phyloP scores from a whole-genome alignment of 2,329 filamentous ascomycete species.

The Cladosporium colombiae region DNA sequence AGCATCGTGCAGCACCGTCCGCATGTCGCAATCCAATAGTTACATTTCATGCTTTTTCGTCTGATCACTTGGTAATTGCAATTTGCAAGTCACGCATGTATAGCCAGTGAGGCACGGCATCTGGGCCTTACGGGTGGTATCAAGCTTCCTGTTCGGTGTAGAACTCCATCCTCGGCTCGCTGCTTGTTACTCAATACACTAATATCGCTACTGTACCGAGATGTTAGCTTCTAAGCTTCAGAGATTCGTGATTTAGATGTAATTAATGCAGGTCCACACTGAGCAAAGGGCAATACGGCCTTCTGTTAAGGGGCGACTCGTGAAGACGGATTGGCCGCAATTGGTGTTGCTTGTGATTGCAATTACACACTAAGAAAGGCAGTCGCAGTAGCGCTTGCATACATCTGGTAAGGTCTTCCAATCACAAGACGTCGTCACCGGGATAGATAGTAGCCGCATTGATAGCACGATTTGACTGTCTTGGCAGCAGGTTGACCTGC shows the following conservation, averaged over 20 bases:
- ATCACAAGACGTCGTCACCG: background rate
- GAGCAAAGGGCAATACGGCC: background rate
- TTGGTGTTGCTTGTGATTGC: slow-evolving; percentile 9
- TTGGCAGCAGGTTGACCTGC: slow-evolving; percentile 10
- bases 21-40: slow-evolving; percentile 7
- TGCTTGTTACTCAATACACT: background rate
- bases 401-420: background rate
- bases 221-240: background rate
- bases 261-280: slow-evolving; percentile 7
- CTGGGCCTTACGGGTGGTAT: background rate
- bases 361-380: background rate
- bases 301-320: background rate
- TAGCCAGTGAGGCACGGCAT: background rate
- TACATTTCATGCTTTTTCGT: background rate
- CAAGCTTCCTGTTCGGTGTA: slow-evolving; percentile 5
- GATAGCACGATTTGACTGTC: background rate
- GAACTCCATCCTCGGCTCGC: slow-evolving; percentile 6
- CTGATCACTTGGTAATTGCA: slow-evolving; percentile 1
- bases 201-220: background rate
- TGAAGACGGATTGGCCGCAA: background rate
- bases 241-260: background rate
- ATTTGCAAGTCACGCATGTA: slow-evolving; percentile 8
- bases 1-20: background rate
- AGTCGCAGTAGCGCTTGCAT: slow-evolving; percentile 6
- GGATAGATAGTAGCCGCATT: background rate